These are phyloP conservation scores for Wickerhamomyces tratensis DNA, from an alignment of 805 yeast genomes.

Conservation along the genomic window DNA sequence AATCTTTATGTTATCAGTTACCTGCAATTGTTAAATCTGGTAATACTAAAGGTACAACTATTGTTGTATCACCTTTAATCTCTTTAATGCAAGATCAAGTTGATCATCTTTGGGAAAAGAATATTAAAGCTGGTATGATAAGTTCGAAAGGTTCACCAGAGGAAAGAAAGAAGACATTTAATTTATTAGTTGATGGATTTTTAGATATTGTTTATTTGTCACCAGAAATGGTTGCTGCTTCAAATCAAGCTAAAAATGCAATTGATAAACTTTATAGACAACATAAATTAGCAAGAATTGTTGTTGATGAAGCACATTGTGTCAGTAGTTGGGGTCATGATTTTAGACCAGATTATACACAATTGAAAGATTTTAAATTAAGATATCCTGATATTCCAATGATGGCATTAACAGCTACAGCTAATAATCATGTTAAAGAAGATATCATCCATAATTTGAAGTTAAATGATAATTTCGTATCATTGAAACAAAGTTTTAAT, in stretches of 20 bases:
- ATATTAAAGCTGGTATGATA: slow-evolving; percentile 80
- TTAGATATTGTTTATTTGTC: slow-evolving; percentile 78
- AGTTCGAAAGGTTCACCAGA: slow-evolving; percentile 62
- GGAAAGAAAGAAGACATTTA: slow-evolving; percentile 54
- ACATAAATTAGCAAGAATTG: slow-evolving; percentile 66
- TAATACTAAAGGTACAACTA: slow-evolving; percentile 69
- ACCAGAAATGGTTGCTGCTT: slow-evolving; percentile 87
- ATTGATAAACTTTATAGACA: slow-evolving; percentile 47
- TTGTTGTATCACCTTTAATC: slow-evolving; percentile 89
- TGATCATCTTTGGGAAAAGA: slow-evolving; percentile 55
- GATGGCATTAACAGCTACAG: slow-evolving; percentile 97
- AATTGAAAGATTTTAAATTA: slow-evolving; percentile 59
- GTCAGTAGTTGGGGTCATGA: slow-evolving; percentile 99
- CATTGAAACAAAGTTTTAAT: slow-evolving; percentile 86
- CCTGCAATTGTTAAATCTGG: slow-evolving; percentile 83
- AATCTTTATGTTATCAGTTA: slow-evolving; percentile 88
- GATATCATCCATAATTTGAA: slow-evolving; percentile 78
- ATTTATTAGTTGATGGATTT: slow-evolving; percentile 52
- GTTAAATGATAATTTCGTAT: slow-evolving; percentile 43
- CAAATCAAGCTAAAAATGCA: slow-evolving; percentile 55
- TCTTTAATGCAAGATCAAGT: slow-evolving; percentile 98
- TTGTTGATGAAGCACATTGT: slow-evolving; percentile 97
- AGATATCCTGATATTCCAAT: slow-evolving; percentile 76
- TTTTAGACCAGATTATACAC: slow-evolving; percentile 91
- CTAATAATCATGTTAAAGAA: slow-evolving; percentile 78